A percentile compares a stretch with the other conserved stretches of the same genome.
phyloP scores from a whole-genome alignment of 352 stramenopile species.

The Phytophthora ramorum region DNA sequence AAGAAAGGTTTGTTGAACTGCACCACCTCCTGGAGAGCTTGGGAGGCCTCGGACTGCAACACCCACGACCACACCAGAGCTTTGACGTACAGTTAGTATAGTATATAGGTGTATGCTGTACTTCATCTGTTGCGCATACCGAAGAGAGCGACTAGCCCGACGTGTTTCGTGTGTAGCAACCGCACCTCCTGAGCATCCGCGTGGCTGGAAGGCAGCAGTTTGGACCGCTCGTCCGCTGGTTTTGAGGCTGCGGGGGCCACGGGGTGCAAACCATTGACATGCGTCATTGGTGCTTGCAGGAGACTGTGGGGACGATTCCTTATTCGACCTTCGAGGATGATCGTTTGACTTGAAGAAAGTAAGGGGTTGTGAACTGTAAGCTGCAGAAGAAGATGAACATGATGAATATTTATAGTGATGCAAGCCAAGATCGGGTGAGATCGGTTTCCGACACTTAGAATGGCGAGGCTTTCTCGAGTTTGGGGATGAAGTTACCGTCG shows the following conservation, averaged over 20 bases:
- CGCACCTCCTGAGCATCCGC: conserved; percentile 7
- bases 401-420: background rate
- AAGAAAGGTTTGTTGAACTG: conserved; percentile 56
- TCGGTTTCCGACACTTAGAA: background rate
- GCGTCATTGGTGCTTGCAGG: background rate
- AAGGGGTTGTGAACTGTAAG: no score
- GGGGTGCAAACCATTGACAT: background rate
- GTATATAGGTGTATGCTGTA: background rate
- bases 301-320: no score
- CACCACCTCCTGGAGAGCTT: conserved; percentile 31
- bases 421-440: no score
- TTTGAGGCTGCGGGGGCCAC: background rate
- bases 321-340: no score
- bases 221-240: conserved; percentile 22
- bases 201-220: conserved; percentile 12
- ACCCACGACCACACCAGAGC: conserved; percentile 40
- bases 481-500: background rate
- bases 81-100: background rate
- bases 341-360: no score
- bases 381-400: background rate
- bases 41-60: conserved; percentile 33
- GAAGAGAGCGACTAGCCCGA: conserved; percentile 24
- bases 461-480: background rate
- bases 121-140: conserved; percentile 2
- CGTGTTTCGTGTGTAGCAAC: conserved; percentile 31